phyloP scores from a whole-genome alignment of 306 rosid species.

The Sindora glabra region DNA sequence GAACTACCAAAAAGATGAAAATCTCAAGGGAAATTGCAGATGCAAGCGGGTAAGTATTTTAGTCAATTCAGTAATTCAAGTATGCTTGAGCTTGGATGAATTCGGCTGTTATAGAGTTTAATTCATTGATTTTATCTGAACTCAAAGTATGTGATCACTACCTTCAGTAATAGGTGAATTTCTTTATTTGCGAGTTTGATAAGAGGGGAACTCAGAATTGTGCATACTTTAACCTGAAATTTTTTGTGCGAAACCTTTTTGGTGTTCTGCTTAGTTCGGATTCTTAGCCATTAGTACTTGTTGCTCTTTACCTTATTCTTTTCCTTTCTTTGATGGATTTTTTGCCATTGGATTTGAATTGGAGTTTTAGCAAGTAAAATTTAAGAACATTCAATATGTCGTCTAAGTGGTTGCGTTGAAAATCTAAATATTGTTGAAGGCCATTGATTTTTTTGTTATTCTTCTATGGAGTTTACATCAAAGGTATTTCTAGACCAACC shows the following conservation, averaged over 20 bases:
- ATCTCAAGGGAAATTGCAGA: constrained; percentile 70
- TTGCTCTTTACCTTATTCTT: background rate
- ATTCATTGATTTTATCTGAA: too few relatives aligned
- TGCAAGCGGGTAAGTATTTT: constrained; percentile 67
- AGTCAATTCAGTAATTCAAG: background rate
- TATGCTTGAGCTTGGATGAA: too few relatives aligned
- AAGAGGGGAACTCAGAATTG: background rate
- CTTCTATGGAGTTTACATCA: background rate
- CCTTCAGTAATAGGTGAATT: constrained; percentile 1
- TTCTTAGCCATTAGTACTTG: background rate
- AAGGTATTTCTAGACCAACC: background rate
- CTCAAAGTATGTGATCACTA: background rate
- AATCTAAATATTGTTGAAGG: background rate
- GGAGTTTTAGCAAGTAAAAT: too few relatives aligned
- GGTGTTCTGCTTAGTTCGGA: background rate
- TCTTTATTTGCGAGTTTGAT: background rate
- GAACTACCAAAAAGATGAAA: constrained; percentile 78
- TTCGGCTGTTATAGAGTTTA: too few relatives aligned
- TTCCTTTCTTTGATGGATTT: background rate
- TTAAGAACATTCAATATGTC: background rate
- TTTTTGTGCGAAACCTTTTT: background rate
- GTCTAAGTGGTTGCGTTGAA: background rate
- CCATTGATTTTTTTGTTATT: too few relatives aligned
- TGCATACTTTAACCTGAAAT: too few relatives aligned
- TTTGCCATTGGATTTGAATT: background rate